Evolutionary conservation across 371 early-diverging fungal genomes (phyloP).

Genomic region (Coemansia sp.): DNA sequence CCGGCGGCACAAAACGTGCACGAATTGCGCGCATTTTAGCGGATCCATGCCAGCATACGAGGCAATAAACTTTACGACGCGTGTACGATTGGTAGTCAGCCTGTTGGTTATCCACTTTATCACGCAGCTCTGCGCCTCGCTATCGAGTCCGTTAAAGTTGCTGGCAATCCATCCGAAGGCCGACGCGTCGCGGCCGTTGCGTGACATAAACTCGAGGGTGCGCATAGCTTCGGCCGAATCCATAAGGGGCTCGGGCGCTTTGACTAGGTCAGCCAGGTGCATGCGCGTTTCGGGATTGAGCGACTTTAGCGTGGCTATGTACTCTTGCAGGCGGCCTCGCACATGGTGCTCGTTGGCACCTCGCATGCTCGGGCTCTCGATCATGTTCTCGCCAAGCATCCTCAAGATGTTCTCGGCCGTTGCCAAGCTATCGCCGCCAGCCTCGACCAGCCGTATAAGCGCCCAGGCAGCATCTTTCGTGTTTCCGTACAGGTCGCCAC

Average conservation of each 20-base stretch:
- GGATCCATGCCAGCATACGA: constrained; percentile 7
- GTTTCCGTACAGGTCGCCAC: not conserved
- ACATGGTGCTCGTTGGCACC: too few species aligned
- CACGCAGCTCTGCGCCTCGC: constrained; percentile 9
- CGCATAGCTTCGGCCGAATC: too few species aligned
- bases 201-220: not conserved
- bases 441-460: constrained; percentile 1
- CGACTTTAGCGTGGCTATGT: too few species aligned
- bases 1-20: constrained; percentile 21
- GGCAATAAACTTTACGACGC: constrained; percentile 4
- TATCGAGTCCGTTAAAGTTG: constrained; percentile 7
- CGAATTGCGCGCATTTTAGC: constrained; percentile 13
- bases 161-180: constrained; percentile 7
- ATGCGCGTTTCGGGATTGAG: too few species aligned
- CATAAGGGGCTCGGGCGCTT: too few species aligned
- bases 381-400: constrained; percentile 9
- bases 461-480: constrained; percentile 7
- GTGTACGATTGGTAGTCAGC: constrained; percentile 1
- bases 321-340: too few species aligned
- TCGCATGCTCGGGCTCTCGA: not conserved
- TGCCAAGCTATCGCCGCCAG: not conserved
- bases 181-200: not conserved
- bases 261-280: too few species aligned
- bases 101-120: constrained; percentile 12
- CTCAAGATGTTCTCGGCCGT: not conserved